Evolutionary conservation across 257 asterid genomes (phyloP).

Genomic region (Solanum commersonii): DNA sequence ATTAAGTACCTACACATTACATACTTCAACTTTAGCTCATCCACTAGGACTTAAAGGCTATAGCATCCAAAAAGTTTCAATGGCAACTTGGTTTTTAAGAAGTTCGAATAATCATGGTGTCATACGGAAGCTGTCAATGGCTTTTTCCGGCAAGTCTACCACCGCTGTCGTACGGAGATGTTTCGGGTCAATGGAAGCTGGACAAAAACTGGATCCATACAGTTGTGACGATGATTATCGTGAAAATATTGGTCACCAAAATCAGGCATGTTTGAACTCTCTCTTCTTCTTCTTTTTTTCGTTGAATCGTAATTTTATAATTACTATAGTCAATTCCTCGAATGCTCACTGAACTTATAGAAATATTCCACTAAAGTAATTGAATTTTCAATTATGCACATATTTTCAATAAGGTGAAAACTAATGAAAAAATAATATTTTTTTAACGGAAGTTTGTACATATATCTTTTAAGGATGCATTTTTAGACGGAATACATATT

Average conservation of each 20-base stretch:
- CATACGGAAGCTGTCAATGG: not conserved
- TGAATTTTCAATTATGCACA: not conserved
- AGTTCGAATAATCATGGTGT: slow-evolving; percentile 2
- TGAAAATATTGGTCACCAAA: slow-evolving; percentile 28
- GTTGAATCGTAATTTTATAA: not conserved
- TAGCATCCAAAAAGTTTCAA: not conserved
- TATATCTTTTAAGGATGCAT: not conserved
- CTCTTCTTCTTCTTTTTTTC: not conserved
- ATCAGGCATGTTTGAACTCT: slow-evolving; percentile 26
- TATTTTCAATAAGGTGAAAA: no score
- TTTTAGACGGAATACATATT: not conserved
- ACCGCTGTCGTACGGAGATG: slow-evolving; percentile 18
- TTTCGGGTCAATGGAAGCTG: slow-evolving; percentile 44
- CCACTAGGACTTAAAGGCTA: not conserved
- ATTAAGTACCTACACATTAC: not conserved
- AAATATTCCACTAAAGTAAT: not conserved
- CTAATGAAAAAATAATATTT: no score
- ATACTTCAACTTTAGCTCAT: not conserved
- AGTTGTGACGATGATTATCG: slow-evolving; percentile 5
- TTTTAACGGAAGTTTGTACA: no score
- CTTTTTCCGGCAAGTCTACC: slow-evolving; percentile 1
- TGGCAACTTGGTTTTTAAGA: slow-evolving; percentile 49
- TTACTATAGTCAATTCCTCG: not conserved
- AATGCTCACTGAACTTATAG: not conserved
- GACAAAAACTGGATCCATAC: slow-evolving; percentile 26